Conservation (phyloP, 768 basidiomycete genomes). For the Kwoniella europaea region DNA sequence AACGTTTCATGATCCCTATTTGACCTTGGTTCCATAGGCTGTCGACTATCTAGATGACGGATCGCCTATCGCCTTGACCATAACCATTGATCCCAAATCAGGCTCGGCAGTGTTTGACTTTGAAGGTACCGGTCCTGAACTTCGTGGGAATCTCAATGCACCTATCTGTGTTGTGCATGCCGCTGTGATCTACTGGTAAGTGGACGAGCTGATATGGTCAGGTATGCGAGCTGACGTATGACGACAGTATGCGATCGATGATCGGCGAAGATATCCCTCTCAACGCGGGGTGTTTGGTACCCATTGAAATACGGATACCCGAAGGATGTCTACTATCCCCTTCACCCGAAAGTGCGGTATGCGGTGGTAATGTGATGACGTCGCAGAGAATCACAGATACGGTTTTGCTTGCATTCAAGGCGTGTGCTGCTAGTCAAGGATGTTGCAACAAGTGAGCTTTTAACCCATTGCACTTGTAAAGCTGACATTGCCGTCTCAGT, state of each 20-base stretch:
- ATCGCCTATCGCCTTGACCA: conserved; percentile 62
- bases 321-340: conserved; percentile 76
- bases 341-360: conserved; percentile 84
- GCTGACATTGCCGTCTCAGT: conserved; percentile 62
- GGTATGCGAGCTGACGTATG: not conserved
- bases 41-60: conserved; percentile 69
- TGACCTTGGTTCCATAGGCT: conserved; percentile 58
- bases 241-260: conserved; percentile 31
- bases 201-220: not conserved
- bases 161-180: conserved; percentile 47
- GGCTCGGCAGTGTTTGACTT: conserved; percentile 89
- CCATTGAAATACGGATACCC: conserved; percentile 73
- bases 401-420: conserved; percentile 87
- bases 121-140: conserved; percentile 54
- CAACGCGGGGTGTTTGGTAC: conserved; percentile 46
- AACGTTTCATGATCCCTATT: conserved; percentile 63
- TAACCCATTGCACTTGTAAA: not conserved
- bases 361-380: conserved; percentile 29
- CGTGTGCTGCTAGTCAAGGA: conserved; percentile 90
- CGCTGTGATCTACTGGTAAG: conserved; percentile 51
- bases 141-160: conserved; percentile 46
- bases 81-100: conserved; percentile 74
- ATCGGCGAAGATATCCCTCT: conserved; percentile 51
- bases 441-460: conserved; percentile 71
- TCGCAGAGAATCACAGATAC: conserved; percentile 88